Base-by-base conservation (phyloP, 306 rosid species). In the Urtica urens region DNA sequence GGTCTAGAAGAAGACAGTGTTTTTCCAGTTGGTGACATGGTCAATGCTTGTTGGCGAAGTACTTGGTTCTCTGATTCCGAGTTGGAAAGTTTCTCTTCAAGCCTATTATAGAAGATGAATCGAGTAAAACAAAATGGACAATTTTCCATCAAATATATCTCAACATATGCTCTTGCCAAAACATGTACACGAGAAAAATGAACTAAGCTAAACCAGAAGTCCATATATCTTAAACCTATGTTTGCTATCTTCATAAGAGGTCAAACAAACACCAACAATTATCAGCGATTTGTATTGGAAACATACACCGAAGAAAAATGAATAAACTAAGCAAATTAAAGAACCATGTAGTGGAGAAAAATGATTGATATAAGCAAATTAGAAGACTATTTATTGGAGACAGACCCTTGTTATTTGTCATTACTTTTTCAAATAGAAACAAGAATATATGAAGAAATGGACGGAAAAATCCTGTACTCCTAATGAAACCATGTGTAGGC, bases 11-110 rank as follows among this genome's bases (percentile, higher is more conserved):
- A 63, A 60, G 99, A 72, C 34, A 85, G 53, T 66, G 87, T 43
- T 66, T 71, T 92, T 57, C 67, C 96, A 23, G 94, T 87, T 38
- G 99, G 96, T 22, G 99, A 92, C 70, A 76, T 80, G 55, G 88
- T 77, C 83, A 92, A 59, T 70, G 96, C 94, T 76, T 92, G 96
- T 72, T 92, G 99, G 60, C 99, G 99, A 81, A 92, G 90, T 65
- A 92, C 93, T 72, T 92, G 99, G 59, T 92, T 92, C 77, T 92
- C 99, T 2, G 99, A 86, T 74, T 92, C 99, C 43, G 93, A 64
- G 70, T 86, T 92, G 65, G 99, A 86, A 58, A 92, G 73, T 65
- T 92, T 92, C 48, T 92, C 99, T 61, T 86, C 99, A 52, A 92
- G 78, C 80, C 99, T 92, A 68, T 49, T 54, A 31, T 58, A 78